A percentile compares a stretch with the other conserved stretches of the same genome.
These are phyloP conservation scores for Ogataea nitratoaversa DNA, from an alignment of 805 yeast species.

Conservation along the genomic window DNA sequence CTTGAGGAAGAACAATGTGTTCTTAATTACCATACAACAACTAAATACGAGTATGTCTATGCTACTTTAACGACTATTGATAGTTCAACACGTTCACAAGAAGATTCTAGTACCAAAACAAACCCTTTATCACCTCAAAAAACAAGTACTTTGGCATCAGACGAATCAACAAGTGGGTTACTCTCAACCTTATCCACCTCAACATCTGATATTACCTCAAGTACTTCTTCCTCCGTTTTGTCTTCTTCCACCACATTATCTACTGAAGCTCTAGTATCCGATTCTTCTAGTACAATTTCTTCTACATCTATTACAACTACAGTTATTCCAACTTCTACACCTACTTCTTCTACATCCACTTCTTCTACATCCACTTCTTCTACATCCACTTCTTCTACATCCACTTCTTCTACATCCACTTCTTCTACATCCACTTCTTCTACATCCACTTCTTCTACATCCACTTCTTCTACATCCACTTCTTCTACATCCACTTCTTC, in stretches of 20 bases:
- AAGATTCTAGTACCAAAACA: no score
- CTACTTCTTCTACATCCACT: conserved; percentile 9
- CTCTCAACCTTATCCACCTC: no score
- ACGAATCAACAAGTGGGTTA: no score
- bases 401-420: conserved; percentile 8
- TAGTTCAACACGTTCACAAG: no score
- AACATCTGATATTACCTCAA: no score
- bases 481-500: conserved; percentile 21
- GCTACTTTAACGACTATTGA: not conserved
- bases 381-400: conserved; percentile 4
- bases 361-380: conserved; percentile 6
- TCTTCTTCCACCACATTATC: conserved; percentile 6
- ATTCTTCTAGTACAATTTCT: conserved; percentile 4
- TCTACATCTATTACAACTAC: conserved; percentile 12
- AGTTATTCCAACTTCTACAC: conserved; percentile 7
- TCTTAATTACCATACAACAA: conserved; percentile 16
- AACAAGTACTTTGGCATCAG: no score
- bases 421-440: conserved; percentile 20
- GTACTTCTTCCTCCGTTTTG: no score
- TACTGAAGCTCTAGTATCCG: conserved; percentile 5
- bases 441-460: conserved; percentile 20
- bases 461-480: conserved; percentile 20
- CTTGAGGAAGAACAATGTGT: conserved; percentile 10
- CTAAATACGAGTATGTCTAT: conserved; percentile 14
- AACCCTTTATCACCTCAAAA: no score